Evolutionary conservation across 2,329 filamentous ascomycete species (phyloP).

Genomic region (Tolypocladium capitatum): DNA sequence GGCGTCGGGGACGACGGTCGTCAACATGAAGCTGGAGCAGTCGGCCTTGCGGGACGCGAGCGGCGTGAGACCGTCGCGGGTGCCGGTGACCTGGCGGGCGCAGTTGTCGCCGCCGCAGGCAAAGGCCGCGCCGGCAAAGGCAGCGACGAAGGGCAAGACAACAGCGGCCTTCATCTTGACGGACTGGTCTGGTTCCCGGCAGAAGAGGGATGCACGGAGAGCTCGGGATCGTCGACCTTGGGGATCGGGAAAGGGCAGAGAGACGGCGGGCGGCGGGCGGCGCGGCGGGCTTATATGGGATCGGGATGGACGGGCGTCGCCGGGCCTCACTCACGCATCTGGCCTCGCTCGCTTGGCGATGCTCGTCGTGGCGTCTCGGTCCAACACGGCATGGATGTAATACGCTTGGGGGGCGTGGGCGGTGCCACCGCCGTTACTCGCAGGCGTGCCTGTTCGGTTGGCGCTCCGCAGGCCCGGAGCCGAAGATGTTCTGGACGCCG

Average conservation of each 20-base stretch:
- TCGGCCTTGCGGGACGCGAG: slow-evolving; percentile 22
- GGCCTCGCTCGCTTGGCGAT: not conserved
- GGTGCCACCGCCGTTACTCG: not conserved
- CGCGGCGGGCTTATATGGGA: not conserved
- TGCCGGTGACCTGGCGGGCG: slow-evolving; percentile 31
- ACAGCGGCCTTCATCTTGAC: slow-evolving; percentile 28
- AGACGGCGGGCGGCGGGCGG: not conserved
- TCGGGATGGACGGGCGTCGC: not conserved
- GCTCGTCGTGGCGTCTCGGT: no score
- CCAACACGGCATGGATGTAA: not conserved
- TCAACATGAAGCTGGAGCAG: slow-evolving; percentile 27
- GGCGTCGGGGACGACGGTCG: slow-evolving; percentile 25
- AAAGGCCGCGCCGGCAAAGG: slow-evolving; percentile 21
- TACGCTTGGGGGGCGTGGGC: not conserved
- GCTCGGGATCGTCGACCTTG: not conserved
- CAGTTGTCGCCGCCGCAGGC: slow-evolving; percentile 29
- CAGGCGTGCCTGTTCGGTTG: not conserved
- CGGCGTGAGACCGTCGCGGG: slow-evolving; percentile 21
- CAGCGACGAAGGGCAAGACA: slow-evolving; percentile 23
- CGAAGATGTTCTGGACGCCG: not conserved
- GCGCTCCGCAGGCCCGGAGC: not conserved
- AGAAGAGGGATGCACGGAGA: not conserved
- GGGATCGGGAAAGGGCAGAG: not conserved
- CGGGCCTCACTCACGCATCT: not conserved
- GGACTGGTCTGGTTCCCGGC: not conserved